These are phyloP conservation scores for Xylariaceae sp. DNA, from an alignment of 2,329 filamentous ascomycete genomes.

Conservation along the genomic window DNA sequence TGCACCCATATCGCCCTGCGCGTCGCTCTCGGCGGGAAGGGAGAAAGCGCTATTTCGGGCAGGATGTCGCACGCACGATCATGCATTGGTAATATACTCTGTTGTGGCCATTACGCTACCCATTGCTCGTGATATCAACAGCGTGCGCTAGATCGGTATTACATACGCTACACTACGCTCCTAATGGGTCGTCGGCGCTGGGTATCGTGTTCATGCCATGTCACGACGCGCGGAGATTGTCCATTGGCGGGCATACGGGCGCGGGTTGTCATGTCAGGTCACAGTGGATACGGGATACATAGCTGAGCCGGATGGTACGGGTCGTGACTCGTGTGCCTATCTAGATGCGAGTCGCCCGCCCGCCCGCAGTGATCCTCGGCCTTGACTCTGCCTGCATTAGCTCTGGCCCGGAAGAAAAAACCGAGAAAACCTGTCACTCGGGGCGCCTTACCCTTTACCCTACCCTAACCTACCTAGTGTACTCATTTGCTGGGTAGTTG, in stretches of 20 bases:
- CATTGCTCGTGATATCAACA: neutral
- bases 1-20: neutral
- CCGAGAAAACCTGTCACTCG: too few species aligned
- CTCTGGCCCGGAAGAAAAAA: too few species aligned
- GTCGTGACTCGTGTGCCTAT: neutral
- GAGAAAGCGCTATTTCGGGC: neutral
- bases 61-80: slow-evolving; percentile 1
- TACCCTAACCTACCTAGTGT: too few species aligned
- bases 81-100: slow-evolving; percentile 2
- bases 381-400: slow-evolving; percentile 13
- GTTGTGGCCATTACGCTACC: neutral
- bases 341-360: slow-evolving; percentile 14
- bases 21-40: neutral
- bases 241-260: too few species aligned
- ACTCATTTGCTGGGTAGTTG: too few species aligned
- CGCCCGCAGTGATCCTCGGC: slow-evolving; percentile 4
- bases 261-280: too few species aligned
- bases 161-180: neutral
- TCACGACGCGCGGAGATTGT: too few species aligned
- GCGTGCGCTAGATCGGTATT: neutral
- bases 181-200: too few species aligned
- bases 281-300: too few species aligned
- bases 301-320: too few species aligned
- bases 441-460: too few species aligned
- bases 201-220: too few species aligned